A percentile compares a stretch with the other conserved stretches of the same genome.
These are phyloP conservation scores for Triadica sebifera DNA, from an alignment of 345 rosid genomes.

Conservation along the genomic window DNA sequence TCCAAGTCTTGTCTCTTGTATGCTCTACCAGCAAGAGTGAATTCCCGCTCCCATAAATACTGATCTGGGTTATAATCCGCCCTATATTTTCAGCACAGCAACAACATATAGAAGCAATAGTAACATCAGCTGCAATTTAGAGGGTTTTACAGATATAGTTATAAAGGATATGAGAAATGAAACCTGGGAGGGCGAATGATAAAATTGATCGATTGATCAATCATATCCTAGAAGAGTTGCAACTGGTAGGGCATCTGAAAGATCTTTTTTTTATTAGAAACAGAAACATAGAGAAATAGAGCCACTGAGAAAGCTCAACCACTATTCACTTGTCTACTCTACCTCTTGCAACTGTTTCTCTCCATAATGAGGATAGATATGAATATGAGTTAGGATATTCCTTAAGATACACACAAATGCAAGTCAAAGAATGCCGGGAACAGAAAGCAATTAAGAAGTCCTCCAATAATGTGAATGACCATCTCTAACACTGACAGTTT, in stretches of 20 bases:
- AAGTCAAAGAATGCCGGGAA: background rate
- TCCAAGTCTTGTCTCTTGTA: conserved; percentile 37
- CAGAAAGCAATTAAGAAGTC: background rate
- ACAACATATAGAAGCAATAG: background rate
- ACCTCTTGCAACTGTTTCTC: background rate
- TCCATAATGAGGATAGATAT: background rate
- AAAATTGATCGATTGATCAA: conserved; percentile 96
- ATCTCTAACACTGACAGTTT: background rate
- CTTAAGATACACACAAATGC: background rate
- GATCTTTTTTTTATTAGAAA: background rate
- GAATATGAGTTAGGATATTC: background rate
- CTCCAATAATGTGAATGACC: background rate
- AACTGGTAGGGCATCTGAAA: conserved; percentile 11
- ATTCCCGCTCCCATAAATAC: conserved; percentile 37
- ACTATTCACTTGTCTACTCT: conserved; percentile 1
- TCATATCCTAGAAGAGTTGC: conserved; percentile 38
- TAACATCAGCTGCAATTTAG: background rate
- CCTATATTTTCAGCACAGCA: conserved; percentile 14
- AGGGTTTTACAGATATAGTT: background rate
- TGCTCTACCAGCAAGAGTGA: conserved; percentile 31
- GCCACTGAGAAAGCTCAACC: background rate
- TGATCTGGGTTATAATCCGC: conserved; percentile 37
- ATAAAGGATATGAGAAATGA: background rate
- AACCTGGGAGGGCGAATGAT: conserved; percentile 99
- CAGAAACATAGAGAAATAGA: too few species aligned